Evolutionary conservation across 257 asterid species (phyloP), one percentile per base, ranked within the genome.

Genomic region (Solanum peruvianum): DNA sequence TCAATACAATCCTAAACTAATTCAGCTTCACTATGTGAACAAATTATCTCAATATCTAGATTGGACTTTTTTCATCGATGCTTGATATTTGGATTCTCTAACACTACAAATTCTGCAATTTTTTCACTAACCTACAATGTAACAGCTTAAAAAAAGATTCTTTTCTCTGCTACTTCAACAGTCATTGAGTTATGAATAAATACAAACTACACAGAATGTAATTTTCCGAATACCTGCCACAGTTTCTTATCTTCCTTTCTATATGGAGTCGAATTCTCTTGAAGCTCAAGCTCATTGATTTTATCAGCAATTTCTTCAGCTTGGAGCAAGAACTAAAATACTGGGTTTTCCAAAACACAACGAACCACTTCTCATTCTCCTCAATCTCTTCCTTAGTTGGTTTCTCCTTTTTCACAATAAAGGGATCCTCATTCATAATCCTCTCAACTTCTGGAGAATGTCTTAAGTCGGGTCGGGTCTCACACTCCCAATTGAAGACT

Each of bases 301-400:
- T 93, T 90, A 89, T 93, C 98, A 15, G 95, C 94, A 88, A 97
- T 94, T 89, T 92, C 94, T 92, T 96, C 98, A 49, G 99, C 97
- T 16, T 88, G 94, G 18, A 89, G 84, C 90, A 96, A 21, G 91
- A 97, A 97, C 87, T 97, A 94, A 84, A 89, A 92, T 72, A 97
- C 95, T 35, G 99, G 99, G 90, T 90, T 94, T 64, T 88, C 89
- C 82, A 89, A 60, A 97, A 91, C 66, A 91, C 94, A 31, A 87
- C 91, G 96, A 95, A 94, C 99, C 97, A 95, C 83, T 91, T 91
- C 90, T 93, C 94, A 85, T 97, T 95, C 92, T 97, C 98, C 82
- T 93, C 95, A 86, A 94, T 86, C 87, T 97, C 99, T 73, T 95
- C 97, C n/a, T 42, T 88, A 64, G 92, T 93, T 69, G 95, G 95